Evolutionary conservation across 192 early-diverging fungal species (phyloP), one percentile per base, ranked within the genome.

Genomic region (Coemansia sp.): DNA sequence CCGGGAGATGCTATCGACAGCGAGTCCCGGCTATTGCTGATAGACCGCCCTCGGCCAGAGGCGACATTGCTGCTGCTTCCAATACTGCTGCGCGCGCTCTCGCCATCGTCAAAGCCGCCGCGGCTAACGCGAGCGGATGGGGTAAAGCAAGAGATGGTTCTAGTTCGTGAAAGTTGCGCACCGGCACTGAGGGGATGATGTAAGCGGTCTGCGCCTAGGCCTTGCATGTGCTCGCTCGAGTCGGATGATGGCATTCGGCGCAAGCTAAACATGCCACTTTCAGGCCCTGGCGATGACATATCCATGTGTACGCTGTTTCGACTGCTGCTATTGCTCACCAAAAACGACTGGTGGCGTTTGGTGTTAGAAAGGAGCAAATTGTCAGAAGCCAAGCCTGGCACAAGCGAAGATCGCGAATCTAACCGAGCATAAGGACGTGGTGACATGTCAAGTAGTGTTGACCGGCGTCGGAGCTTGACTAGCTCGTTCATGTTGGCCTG

Each of bases 401-500:
- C 59, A 7, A 59, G 62, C 13, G 75, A 64, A 16, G 51, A 13
- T 3, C 59, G 63, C 16, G 41, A 13, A 4, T 57, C 57, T 8
- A n/a, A 7, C 10, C 41, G 44, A 29, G 21, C 17, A 39, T 24
- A 8, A 17, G 65, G 53, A 40, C 48, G 41, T 29, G 53, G 34
- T 14, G 73, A 34, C 13, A 56, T 59, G 37, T 75, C 79, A 1
- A 73, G 56, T 46, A 88, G 36, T 2, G 79, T 81, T 45, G 73
- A 76, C 31, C 79, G 73, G 40, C 79, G 73, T 29, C 91, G 86
- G 21, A 98, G 78, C 78, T 91, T 94, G 33, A 87, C 72, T 27
- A 98, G 90, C 40, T 93, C 84, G 62, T 94, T 89, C 64, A 91
- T 88, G 71, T 98, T 98, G 14, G 94, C 95, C 59, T 94, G 92